These are phyloP conservation scores for Hippophae gyantsensis DNA, from an alignment of 306 rosid species.

Conservation along the genomic window DNA sequence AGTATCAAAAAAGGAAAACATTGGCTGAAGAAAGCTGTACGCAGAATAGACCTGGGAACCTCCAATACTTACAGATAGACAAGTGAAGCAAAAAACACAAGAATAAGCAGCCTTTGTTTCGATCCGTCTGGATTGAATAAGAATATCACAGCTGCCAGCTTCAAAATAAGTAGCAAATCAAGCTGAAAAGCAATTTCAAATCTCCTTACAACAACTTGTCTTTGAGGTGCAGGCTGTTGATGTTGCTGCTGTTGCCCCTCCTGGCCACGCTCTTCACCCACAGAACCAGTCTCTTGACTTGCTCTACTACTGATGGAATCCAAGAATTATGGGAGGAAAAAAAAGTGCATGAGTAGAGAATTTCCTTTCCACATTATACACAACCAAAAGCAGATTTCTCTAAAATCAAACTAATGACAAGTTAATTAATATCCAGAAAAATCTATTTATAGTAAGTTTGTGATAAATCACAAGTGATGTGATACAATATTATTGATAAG, in stretches of 20 bases:
- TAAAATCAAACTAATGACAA: no score
- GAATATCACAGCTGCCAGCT: conserved; percentile 90
- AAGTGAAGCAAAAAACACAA: conserved; percentile 68
- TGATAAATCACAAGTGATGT: no score
- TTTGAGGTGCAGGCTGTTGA: conserved; percentile 72
- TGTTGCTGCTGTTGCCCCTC: conserved; percentile 54
- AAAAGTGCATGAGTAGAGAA: no score
- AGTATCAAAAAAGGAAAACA: background rate
- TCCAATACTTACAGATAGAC: conserved; percentile 68
- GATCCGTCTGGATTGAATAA: conserved; percentile 97
- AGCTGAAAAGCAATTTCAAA: conserved; percentile 88
- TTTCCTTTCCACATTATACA: no score
- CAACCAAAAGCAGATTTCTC: no score
- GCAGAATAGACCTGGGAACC: background rate
- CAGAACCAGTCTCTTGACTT: conserved; percentile 44
- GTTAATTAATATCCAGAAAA: no score
- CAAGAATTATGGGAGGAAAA: no score
- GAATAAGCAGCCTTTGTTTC: conserved; percentile 72
- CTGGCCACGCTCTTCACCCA: conserved; percentile 60
- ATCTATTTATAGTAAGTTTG: no score
- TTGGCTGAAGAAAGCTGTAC: background rate
- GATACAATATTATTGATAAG: no score
- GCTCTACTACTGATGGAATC: conserved; percentile 34
- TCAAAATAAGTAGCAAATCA: conserved; percentile 76
- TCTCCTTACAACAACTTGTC: conserved; percentile 77